Evolutionary conservation across 805 yeast species (phyloP), one percentile per base, ranked within the genome.

Genomic region (Saturnispora kantuleensis): DNA sequence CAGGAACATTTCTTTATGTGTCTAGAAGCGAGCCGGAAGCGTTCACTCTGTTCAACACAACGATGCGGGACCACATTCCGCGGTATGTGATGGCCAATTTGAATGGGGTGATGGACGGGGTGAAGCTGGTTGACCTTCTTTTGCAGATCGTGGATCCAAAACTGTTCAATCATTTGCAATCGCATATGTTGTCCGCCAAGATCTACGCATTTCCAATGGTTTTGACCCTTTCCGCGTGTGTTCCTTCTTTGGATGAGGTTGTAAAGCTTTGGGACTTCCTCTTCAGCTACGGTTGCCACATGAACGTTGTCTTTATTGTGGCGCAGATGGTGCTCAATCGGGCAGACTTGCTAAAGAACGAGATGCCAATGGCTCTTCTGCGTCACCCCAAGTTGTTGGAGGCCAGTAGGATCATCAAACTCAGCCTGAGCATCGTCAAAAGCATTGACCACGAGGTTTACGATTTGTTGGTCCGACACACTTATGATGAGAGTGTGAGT

Each of bases 221-320:
- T 1, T 64, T 89, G 50, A 88, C 97, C 0, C 65, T 89, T 39
- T 79, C 89, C 45, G 90, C 96, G 2, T 85, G 95, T 54, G 86
- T 94, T 5, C 95, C 94, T 9, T 89, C 96, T 0, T 66, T 89
- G 38, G 65, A 68, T 30, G 86, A 88, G 50, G 84, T 84, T 1
- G 63, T 88, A 33, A 74, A 78, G 47, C 68, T 88, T 13, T 88
- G 97, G 97, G 97, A 88, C 59, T 84, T 88, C 52, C 64, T 87
- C 53, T 83, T 88, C 62, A 95, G 96, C 3, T 88, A 85, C 55
- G 97, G 97, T 0, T 77, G 84, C 15, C 96, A 89, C 56, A 73
- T 87, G 79, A 88, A 89, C 62, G 74, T 89, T 28, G 66, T 89
- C 33, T 83, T 87, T 52, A 77, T 88, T 3, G 85, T 87, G 8